Conservation (phyloP, 768 basidiomycete genomes). For the Termitomyces sp. region DNA sequence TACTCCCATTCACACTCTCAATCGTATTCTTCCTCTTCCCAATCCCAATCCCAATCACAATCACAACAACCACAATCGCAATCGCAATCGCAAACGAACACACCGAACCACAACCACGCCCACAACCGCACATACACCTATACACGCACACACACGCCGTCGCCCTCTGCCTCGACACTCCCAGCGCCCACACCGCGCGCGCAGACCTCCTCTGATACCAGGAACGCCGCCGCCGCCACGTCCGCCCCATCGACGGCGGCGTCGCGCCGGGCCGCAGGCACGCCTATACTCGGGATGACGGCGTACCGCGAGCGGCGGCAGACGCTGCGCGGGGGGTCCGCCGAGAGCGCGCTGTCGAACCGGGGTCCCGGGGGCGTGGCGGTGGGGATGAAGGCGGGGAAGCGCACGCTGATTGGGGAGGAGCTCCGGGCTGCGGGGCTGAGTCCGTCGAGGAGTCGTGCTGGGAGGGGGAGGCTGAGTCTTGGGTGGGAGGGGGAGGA, state of each 20-base stretch:
- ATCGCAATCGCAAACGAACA: background rate
- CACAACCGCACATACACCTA: background rate
- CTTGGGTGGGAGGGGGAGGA: slow-evolving; percentile 9
- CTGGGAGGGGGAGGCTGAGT: slow-evolving; percentile 1
- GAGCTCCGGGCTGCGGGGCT: slow-evolving; percentile 69
- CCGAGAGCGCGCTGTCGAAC: slow-evolving; percentile 51
- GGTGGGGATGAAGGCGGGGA: slow-evolving; percentile 4
- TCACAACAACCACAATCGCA: background rate
- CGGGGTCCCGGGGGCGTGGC: slow-evolving; percentile 13
- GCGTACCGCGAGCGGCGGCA: slow-evolving; percentile 44
- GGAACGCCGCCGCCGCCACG: background rate
- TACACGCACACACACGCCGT: background rate
- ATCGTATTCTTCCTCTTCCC: background rate
- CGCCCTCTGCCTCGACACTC: background rate
- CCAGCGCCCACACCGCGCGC: background rate
- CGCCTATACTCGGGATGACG: slow-evolving; percentile 13
- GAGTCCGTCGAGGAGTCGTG: slow-evolving; percentile 27
- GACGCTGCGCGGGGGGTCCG: slow-evolving; percentile 58
- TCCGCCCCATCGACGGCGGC: background rate
- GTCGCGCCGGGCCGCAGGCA: background rate
- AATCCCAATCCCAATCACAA: background rate
- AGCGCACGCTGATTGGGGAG: slow-evolving; percentile 60
- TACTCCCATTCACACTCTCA: background rate
- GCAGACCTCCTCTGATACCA: background rate
- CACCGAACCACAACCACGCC: background rate